Base-by-base conservation (phyloP, 2,329 filamentous ascomycete species). In the Ophiostoma ips region DNA sequence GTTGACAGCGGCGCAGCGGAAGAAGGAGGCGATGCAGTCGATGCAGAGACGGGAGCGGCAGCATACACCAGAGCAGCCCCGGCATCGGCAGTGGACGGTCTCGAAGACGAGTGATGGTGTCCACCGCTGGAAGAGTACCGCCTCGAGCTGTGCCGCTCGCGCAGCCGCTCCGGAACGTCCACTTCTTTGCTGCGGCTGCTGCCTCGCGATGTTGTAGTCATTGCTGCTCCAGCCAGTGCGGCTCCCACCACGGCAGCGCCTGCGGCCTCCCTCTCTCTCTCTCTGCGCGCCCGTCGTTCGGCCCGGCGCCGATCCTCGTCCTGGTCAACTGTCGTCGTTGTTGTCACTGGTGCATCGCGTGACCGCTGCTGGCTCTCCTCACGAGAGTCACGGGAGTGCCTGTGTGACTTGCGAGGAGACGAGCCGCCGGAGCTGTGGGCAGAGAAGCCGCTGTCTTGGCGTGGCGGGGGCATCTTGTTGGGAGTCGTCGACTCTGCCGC, bases 361-460 rank as follows among this genome's bases (percentile, higher is more conserved):
- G 41, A 7, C 30, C 24, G 46, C 33, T 38, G n/a, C 35, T 37
- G 19, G 43, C 24, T 37, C 15, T 46, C 48, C 3, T 54, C 54
- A 15, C 40, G 44, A 5, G 40, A 48, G 5, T 46, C 47, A 41
- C 45, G 43, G 13, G 43, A 45, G 28, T 33, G 28, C 15, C 43
- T 18, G 43, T 45, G 43, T 15, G 53, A 46, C 51, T 54, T 55
- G 46, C 54, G 55, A 9, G 50, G 54, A 40, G 54, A 55, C 35
- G 52, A 51, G 13, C 30, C 30, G 36, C 46, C 50, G 31, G 55
- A 48, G 47, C 58, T 60, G 30, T 55, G 60, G 5, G 7, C 50
- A 28, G 58, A 55, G 53, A 68, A 66, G 1, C 70, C 71, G 52
- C 70, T 73, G 52, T 73, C 71, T 49, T 67, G 66, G 50, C 68